Conservation (phyloP, 495 filamentous ascomycete genomes). For the Tuber umbilicatum region DNA sequence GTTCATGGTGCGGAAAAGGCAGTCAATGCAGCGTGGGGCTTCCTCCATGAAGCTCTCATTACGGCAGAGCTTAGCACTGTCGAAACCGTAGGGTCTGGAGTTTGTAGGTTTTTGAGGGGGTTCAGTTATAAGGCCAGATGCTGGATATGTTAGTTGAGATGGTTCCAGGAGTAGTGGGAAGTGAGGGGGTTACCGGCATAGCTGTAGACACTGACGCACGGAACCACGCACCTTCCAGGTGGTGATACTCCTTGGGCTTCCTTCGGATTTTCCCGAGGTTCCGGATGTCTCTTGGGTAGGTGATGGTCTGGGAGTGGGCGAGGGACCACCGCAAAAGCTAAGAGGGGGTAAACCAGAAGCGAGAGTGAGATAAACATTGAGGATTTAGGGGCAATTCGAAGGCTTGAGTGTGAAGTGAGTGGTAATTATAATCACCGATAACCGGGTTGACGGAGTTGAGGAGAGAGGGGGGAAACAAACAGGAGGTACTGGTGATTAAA, state of each 20-base stretch:
- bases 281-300: not conserved
- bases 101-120: not conserved
- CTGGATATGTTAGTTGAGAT: not conserved
- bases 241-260: not conserved
- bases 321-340: not conserved
- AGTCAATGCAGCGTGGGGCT: slow-evolving; percentile 23
- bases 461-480: not conserved
- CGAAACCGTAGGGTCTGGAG: slow-evolving; percentile 14
- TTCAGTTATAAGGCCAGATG: not conserved
- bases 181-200: not conserved
- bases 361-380: not conserved
- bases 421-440: not conserved
- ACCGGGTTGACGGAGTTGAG: not conserved
- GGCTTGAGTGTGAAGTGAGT: not conserved
- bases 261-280: not conserved
- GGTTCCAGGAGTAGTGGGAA: not conserved
- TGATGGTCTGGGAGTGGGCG: not conserved
- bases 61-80: slow-evolving; percentile 12
- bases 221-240: not conserved
- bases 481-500: not conserved
- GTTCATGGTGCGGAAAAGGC: slow-evolving; percentile 15
- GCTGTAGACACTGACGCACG: not conserved
- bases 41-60: slow-evolving; percentile 15
- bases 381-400: not conserved
- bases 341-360: not conserved